Evolutionary conservation across 2,329 filamentous ascomycete genomes (phyloP).

Genomic region (Botrytis squamosa): DNA sequence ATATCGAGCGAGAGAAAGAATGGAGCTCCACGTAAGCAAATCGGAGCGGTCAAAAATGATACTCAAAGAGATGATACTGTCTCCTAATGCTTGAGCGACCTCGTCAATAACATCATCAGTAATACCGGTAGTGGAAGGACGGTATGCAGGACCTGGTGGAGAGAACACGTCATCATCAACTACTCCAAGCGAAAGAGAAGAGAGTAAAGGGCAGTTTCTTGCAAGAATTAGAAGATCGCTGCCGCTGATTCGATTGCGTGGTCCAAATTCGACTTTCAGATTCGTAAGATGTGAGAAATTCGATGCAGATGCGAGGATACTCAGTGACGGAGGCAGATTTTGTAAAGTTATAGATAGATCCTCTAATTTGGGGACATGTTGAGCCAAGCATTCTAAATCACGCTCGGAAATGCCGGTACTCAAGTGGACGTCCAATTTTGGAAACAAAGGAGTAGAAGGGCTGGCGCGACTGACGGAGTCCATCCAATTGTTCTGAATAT

Average conservation of each 20-base stretch:
- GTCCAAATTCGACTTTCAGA: neutral
- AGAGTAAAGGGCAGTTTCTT: neutral
- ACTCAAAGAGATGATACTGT: neutral
- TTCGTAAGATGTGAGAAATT: neutral
- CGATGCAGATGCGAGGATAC: slow-evolving; percentile 8
- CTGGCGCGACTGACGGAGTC: neutral
- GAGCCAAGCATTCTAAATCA: neutral
- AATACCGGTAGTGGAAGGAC: neutral
- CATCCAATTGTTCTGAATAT: neutral
- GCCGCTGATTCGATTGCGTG: neutral
- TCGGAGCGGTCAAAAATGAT: neutral
- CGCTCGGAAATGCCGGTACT: neutral
- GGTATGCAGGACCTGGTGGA: neutral
- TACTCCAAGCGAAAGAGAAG: neutral
- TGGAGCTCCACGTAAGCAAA: neutral
- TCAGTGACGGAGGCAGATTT: neutral
- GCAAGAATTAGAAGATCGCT: slow-evolving; percentile 1
- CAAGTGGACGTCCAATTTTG: neutral
- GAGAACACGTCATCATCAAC: too few species aligned
- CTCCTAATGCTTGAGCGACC: neutral
- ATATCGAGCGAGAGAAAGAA: neutral
- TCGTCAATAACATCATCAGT: neutral
- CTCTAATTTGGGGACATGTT: neutral
- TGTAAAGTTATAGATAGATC: neutral
- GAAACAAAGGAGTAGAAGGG: neutral